A percentile compares a stretch with the other conserved stretches of the same genome.
Conservation (phyloP, 345 rosid species). For the Brassica nigra region DNA sequence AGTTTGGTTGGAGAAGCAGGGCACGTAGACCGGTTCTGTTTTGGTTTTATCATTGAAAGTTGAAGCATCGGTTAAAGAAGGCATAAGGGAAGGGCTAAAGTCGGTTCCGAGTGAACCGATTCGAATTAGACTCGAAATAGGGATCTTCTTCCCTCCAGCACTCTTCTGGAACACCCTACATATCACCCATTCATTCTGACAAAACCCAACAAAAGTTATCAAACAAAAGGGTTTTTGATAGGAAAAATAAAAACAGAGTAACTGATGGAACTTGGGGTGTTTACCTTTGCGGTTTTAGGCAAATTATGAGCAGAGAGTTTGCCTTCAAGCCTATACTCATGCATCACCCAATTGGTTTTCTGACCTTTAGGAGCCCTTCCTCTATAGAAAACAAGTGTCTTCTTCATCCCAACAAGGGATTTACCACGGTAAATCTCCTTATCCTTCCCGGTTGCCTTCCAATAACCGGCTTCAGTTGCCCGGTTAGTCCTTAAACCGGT, state of each 20-base stretch:
- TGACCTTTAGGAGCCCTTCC: constrained; percentile 95
- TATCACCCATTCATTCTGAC: constrained; percentile 91
- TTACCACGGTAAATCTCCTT: constrained; percentile 76
- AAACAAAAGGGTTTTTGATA: not conserved
- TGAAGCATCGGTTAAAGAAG: constrained; percentile 73
- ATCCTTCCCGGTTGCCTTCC: constrained; percentile 98
- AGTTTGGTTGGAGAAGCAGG: constrained; percentile 95
- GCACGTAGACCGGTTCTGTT: constrained; percentile 70
- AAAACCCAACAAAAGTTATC: not conserved
- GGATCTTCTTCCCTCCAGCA: constrained; percentile 69
- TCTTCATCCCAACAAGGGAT: constrained; percentile 90
- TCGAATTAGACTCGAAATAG: constrained; percentile 57
- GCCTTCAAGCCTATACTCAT: constrained; percentile 80
- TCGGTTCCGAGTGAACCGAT: constrained; percentile 51
- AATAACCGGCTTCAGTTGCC: constrained; percentile 87
- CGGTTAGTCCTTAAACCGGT: constrained; percentile 87
- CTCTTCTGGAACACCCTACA: constrained; percentile 86
- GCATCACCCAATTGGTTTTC: constrained; percentile 92
- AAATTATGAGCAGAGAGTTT: constrained; percentile 67
- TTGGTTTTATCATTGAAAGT: constrained; percentile 46
- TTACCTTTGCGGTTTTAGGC: constrained; percentile 83
- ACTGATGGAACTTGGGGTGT: too few species aligned
- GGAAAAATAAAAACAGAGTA: constrained; percentile 13
- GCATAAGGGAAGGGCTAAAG: constrained; percentile 51
- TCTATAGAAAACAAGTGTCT: constrained; percentile 84